Percentiles rank a stretch among this genome's conserved stretches.
Evolutionary conservation across 108 stramenopile species (phyloP).

Genomic region (Skeletonema potamos): DNA sequence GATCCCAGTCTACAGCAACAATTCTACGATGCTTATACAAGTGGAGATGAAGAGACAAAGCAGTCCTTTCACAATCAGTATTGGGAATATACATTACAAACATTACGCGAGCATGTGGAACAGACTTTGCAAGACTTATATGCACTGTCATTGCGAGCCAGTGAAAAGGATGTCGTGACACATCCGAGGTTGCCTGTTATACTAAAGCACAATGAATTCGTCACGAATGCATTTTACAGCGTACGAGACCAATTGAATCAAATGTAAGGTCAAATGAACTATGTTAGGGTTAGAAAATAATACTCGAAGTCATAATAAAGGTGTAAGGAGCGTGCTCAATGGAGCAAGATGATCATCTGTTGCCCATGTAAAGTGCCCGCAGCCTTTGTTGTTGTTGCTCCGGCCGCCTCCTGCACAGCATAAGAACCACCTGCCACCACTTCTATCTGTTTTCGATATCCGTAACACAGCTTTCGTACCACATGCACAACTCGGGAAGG

Average conservation of each 20-base stretch:
- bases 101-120: slow-evolving; percentile 50
- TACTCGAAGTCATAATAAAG: slow-evolving; percentile 5
- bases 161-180: slow-evolving; percentile 18
- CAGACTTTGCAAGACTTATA: slow-evolving; percentile 41
- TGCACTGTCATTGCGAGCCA: slow-evolving; percentile 30
- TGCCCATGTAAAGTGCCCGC: slow-evolving; percentile 48
- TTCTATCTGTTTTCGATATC: slow-evolving; percentile 54
- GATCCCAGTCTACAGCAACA: slow-evolving; percentile 14
- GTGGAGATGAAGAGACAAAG: slow-evolving; percentile 49
- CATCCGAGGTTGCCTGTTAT: slow-evolving; percentile 41
- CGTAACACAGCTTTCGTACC: slow-evolving; percentile 40
- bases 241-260: slow-evolving; percentile 12
- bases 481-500: slow-evolving; percentile 50
- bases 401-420: slow-evolving; percentile 41
- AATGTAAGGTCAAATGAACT: too few relatives aligned
- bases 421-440: slow-evolving; percentile 65
- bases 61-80: slow-evolving; percentile 48
- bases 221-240: slow-evolving; percentile 16
- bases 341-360: slow-evolving; percentile 28
- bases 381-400: slow-evolving; percentile 17
- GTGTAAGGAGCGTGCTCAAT: slow-evolving; percentile 24
- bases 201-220: slow-evolving; percentile 36
- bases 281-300: too few relatives aligned
- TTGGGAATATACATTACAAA: slow-evolving; percentile 28
- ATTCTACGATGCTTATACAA: slow-evolving; percentile 46